Conservation (phyloP, 2,329 filamentous ascomycete species). For the Clonostachys chloroleuca region DNA sequence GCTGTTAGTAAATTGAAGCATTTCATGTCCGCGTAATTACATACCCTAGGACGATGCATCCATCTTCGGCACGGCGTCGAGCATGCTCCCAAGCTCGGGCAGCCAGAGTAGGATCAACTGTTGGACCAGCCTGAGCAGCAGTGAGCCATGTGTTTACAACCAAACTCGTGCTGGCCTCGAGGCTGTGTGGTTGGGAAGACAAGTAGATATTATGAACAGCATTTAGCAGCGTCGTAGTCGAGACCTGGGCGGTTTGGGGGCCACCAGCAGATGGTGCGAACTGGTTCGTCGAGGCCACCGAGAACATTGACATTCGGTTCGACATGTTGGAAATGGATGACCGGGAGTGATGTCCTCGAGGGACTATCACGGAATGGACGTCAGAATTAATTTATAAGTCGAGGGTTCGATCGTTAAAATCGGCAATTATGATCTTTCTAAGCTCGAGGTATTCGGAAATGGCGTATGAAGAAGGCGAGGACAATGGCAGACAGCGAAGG, state of each 20-base stretch:
- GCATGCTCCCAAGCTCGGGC: constrained; percentile 94
- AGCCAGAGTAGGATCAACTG: constrained; percentile 75
- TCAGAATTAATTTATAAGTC: not conserved
- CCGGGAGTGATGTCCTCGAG: constrained; percentile 21
- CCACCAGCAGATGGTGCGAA: constrained; percentile 52
- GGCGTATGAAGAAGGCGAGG: not conserved
- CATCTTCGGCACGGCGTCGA: constrained; percentile 88
- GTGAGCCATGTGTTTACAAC: constrained; percentile 96
- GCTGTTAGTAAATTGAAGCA: constrained; percentile 6
- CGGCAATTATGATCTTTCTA: not conserved
- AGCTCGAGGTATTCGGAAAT: not conserved
- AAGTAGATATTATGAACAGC: constrained; percentile 86
- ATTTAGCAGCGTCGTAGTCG: constrained; percentile 89
- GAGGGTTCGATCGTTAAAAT: too few relatives aligned
- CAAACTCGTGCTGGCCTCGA: constrained; percentile 86
- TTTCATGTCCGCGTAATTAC: constrained; percentile 13
- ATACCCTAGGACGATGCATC: constrained; percentile 85
- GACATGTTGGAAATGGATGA: constrained; percentile 40
- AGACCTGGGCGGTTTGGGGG: constrained; percentile 74
- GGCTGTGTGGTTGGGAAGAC: constrained; percentile 72
- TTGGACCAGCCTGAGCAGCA: constrained; percentile 65
- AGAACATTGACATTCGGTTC: constrained; percentile 66
- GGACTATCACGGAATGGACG: constrained; percentile 30
- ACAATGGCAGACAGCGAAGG: constrained; percentile 2
- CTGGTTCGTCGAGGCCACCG: constrained; percentile 59